A percentile compares a stretch with the other conserved stretches of the same genome.
Evolutionary conservation across 179 eudicot species (phyloP).

Genomic region (Actinidia polygama): DNA sequence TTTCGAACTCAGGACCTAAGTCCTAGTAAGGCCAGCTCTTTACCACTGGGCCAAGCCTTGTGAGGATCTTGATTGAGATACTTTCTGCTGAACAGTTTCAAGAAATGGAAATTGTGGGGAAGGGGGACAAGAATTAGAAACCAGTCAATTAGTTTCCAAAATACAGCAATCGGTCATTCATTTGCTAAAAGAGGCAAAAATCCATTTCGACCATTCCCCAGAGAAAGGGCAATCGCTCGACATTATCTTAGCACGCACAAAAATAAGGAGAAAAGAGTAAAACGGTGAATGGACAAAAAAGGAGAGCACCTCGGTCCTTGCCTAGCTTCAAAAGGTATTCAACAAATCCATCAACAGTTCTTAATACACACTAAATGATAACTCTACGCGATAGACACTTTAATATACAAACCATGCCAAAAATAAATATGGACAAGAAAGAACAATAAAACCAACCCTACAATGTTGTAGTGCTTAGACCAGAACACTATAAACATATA

Average conservation of each 20-base stretch:
- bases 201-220: neutral
- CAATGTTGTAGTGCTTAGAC: neutral
- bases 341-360: neutral
- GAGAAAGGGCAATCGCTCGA: neutral
- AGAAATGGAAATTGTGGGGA: neutral
- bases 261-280: neutral
- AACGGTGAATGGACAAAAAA: neutral
- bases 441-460: neutral
- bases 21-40: too few relatives aligned
- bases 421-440: neutral
- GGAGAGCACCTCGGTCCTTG: neutral
- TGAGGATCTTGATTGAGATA: neutral
- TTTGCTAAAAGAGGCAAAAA: neutral
- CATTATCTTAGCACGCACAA: neutral
- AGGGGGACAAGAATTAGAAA: neutral
- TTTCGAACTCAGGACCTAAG: too few relatives aligned
- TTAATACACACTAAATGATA: constrained; percentile 8
- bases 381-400: neutral
- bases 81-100: neutral
- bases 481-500: neutral
- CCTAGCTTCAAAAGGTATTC: neutral
- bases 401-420: constrained; percentile 10
- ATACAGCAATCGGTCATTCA: neutral
- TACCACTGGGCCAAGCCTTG: too few relatives aligned
- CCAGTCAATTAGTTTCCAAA: neutral